Percentiles rank a stretch among this genome's conserved stretches.
These are phyloP conservation scores for Plectosphaerella plurivora DNA, from an alignment of 2,329 filamentous ascomycete species.

Conservation along the genomic window DNA sequence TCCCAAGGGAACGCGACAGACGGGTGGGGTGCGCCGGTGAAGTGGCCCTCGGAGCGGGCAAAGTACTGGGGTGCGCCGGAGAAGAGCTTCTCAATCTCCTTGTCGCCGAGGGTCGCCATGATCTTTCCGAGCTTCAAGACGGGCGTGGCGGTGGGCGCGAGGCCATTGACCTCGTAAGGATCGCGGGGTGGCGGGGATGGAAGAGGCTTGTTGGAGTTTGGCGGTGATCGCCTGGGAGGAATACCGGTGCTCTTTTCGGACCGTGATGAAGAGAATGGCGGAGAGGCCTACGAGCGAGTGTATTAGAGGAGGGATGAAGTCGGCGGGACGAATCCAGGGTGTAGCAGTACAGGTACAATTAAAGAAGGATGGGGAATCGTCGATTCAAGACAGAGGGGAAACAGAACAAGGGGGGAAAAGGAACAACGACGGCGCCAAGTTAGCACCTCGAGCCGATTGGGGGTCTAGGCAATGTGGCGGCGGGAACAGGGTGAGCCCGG, in stretches of 20 bases:
- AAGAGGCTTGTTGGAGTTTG: conserved; percentile 52
- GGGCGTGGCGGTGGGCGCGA: conserved; percentile 21
- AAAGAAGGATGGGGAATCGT: too few relatives aligned
- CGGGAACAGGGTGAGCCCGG: not conserved
- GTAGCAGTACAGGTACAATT: too few relatives aligned
- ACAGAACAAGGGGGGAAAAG: not conserved
- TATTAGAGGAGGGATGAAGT: conserved; percentile 6
- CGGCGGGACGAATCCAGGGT: too few relatives aligned
- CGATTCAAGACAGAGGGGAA: not conserved
- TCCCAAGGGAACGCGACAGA: conserved; percentile 66
- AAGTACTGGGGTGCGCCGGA: conserved; percentile 73
- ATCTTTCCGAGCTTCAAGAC: conserved; percentile 50
- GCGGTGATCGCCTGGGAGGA: conserved; percentile 18
- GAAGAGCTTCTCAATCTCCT: conserved; percentile 65
- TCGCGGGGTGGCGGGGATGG: conserved; percentile 45
- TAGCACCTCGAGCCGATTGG: conserved; percentile 1
- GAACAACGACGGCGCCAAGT: too few relatives aligned
- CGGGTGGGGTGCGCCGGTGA: conserved; percentile 55
- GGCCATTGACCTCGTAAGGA: conserved; percentile 33
- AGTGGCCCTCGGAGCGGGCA: conserved; percentile 55
- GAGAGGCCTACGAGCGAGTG: not conserved
- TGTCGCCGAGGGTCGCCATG: conserved; percentile 54
- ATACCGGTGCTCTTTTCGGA: not conserved
- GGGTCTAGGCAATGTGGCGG: not conserved
- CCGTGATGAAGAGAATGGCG: not conserved